Percentiles rank a stretch among this genome's conserved stretches.
Evolutionary conservation across 129 eudicot genomes (phyloP).

Genomic region (Scalesia atractyloides): DNA sequence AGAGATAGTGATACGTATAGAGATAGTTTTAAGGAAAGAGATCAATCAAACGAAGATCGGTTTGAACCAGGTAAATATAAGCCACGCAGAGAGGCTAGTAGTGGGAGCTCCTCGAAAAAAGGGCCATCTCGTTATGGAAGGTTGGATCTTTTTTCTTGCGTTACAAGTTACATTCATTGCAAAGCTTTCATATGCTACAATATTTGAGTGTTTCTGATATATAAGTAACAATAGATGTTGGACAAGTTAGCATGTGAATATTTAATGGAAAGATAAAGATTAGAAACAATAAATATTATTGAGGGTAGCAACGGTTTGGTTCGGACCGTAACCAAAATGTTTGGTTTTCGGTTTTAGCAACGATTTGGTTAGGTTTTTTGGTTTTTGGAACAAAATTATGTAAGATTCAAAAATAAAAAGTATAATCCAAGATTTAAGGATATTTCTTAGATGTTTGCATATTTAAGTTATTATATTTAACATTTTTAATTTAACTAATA

Average conservation of each 20-base stretch:
- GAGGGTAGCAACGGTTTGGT: neutral
- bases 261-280: conserved; percentile 12
- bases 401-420: too few species aligned
- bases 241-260: neutral
- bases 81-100: conserved; percentile 42
- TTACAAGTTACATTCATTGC: conserved; percentile 8
- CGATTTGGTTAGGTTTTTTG: too few species aligned
- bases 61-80: conserved; percentile 55
- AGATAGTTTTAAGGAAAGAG: conserved; percentile 63
- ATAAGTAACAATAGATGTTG: neutral
- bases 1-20: conserved; percentile 65
- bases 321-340: too few species aligned
- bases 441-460: too few species aligned
- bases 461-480: too few species aligned
- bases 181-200: neutral
- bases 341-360: too few species aligned
- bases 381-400: too few species aligned
- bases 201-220: neutral
- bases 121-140: conserved; percentile 62
- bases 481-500: too few species aligned
- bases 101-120: conserved; percentile 47
- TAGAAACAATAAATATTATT: neutral
- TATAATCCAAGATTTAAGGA: too few species aligned
- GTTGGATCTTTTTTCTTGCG: conserved; percentile 38
- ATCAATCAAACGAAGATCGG: conserved; percentile 66